Conservation (phyloP, 2,329 filamentous ascomycete species). For the Colletotrichum sp. region DNA sequence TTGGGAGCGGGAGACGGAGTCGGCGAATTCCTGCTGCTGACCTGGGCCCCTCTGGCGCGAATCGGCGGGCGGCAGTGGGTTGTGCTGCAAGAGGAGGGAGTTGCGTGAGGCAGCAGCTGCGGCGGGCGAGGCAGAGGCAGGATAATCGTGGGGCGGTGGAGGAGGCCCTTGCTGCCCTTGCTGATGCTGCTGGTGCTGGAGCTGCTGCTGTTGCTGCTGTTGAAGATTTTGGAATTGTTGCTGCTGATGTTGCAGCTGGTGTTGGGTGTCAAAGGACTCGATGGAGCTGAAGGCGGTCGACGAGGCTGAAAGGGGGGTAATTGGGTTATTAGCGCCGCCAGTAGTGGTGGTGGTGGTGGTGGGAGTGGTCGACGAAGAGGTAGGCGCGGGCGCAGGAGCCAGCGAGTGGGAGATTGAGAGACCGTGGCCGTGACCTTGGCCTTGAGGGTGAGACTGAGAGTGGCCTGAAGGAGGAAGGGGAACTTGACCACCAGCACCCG, state of each 20-base stretch:
- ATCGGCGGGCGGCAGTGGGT: slow-evolving; percentile 31
- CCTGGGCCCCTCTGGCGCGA: slow-evolving; percentile 37
- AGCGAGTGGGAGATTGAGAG: not conserved
- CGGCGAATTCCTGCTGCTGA: slow-evolving; percentile 46
- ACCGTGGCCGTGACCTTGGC: not conserved
- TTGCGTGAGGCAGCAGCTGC: slow-evolving; percentile 36
- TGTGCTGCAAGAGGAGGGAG: slow-evolving; percentile 23
- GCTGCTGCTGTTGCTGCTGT: slow-evolving; percentile 33
- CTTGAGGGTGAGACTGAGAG: not conserved
- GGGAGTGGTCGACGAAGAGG: slow-evolving; percentile 7
- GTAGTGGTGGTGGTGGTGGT: slow-evolving; percentile 28
- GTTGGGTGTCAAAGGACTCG: slow-evolving; percentile 47
- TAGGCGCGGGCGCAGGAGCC: slow-evolving; percentile 22
- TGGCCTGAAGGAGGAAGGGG: slow-evolving; percentile 10
- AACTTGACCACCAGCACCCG: not conserved
- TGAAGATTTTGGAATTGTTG: slow-evolving; percentile 30
- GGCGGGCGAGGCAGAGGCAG: slow-evolving; percentile 33
- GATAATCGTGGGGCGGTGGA: slow-evolving; percentile 27
- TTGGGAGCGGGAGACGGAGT: slow-evolving; percentile 56
- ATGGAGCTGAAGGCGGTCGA: slow-evolving; percentile 50
- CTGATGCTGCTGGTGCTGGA: slow-evolving; percentile 35
- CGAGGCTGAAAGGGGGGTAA: slow-evolving; percentile 51
- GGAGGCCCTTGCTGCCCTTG: slow-evolving; percentile 33
- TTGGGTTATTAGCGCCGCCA: slow-evolving; percentile 27
- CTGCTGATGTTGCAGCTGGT: slow-evolving; percentile 31